These are phyloP conservation scores for Ganoderma sinense DNA, from an alignment of 1,284 basidiomycete species.

Conservation along the genomic window DNA sequence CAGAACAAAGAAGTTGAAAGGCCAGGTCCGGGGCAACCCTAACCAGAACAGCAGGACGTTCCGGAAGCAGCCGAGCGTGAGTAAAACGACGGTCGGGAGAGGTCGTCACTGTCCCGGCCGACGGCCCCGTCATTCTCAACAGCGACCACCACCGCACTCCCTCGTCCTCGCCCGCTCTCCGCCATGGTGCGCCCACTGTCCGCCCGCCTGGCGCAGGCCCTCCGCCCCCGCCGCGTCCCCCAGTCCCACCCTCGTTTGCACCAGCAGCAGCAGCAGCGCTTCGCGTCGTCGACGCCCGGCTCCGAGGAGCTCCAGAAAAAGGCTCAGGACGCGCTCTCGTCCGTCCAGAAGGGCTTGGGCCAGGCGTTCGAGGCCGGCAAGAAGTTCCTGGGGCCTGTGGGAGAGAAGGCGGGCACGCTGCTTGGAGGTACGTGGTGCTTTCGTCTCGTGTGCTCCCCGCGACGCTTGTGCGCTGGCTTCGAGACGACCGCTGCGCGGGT, in stretches of 20 bases:
- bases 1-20: too few species aligned
- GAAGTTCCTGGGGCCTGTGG: constrained; percentile 64
- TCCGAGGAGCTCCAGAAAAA: constrained; percentile 64
- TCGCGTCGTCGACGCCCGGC: constrained; percentile 39
- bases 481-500: background rate
- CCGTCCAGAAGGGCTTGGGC: constrained; percentile 63
- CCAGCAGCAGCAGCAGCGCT: constrained; percentile 36
- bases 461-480: background rate
- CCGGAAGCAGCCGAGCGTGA: constrained; percentile 31
- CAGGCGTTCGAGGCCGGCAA: constrained; percentile 61
- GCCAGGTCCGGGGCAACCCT: background rate
- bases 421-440: constrained; percentile 67
- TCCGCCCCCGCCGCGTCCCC: constrained; percentile 36
- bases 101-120: constrained; percentile 31
- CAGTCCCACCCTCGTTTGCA: constrained; percentile 29
- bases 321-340: constrained; percentile 68
- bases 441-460: constrained; percentile 8
- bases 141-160: constrained; percentile 31
- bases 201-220: constrained; percentile 39
- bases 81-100: constrained; percentile 29
- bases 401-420: constrained; percentile 63
- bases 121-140: constrained; percentile 32
- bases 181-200: constrained; percentile 39
- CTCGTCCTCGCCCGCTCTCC: constrained; percentile 29
- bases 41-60: background rate